Base-by-base conservation (phyloP, 148 eudicot genomes). In the Cornus kousa region DNA sequence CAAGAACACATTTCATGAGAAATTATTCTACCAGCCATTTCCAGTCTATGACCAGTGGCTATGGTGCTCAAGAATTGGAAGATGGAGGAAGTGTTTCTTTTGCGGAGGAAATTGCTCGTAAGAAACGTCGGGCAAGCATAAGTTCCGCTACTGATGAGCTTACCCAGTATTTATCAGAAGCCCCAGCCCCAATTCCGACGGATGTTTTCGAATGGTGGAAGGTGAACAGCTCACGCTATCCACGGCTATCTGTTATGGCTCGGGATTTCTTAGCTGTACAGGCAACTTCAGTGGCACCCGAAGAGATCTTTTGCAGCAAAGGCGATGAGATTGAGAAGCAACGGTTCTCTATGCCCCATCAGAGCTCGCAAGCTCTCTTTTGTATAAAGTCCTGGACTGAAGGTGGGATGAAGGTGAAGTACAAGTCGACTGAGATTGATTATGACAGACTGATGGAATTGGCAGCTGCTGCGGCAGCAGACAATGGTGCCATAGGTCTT, bases 201-300 rank as follows among this genome's bases (percentile, higher is more conserved):
- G 90, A 94, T 79, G 93, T 92, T 23, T 73, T 92, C 33, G 97
- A 92, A 37, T 94, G 98, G 98, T 94, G 98, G 98, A 94, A 87
- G 77, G 87, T 78, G 77, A 94, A 92, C 77, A 86, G 89, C 70
- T 55, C 88, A 24, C 88, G 98, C 5, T 94, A 92, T 74, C 98
- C 98, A 0, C 81, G 94, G 62, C 85, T 94, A 62, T 92, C 97
- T 9, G 53, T 87, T 11, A 94, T 94, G 98, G 98, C 98, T 32
- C 84, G 93, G 60, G 97, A 94, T 77, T 94, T 92, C 68, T 77
- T 94, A 84, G 86, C 97, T 32, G 88, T 92, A 32, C 97, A 94
- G 74, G 84, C 97, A 24, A 92, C 87, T 43, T 89, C 94, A 22
- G 84, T 88, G 79, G 80, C 84, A 19, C 92, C 98, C 6, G 97